phyloP scores from a whole-genome alignment of 202 grass and related monocot species.

The Setaria viridis region DNA sequence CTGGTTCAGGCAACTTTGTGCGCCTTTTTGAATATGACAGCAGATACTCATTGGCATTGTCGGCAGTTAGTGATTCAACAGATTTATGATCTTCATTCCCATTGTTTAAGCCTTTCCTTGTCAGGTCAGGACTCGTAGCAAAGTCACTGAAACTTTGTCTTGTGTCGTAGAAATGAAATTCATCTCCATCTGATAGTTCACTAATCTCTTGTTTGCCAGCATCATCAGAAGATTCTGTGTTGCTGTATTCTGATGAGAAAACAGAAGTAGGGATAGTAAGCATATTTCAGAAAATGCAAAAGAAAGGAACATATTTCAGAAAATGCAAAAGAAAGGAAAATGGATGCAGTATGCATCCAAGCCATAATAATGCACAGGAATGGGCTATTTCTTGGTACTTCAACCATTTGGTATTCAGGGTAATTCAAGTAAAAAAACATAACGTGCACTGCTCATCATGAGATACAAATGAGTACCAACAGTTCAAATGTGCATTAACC shows the following conservation, averaged over 20 bases:
- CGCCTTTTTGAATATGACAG: constrained; percentile 54
- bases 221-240: constrained; percentile 78
- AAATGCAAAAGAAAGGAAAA: constrained; percentile 32
- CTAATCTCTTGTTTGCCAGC: constrained; percentile 65
- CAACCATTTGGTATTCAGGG: constrained; percentile 22
- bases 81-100: constrained; percentile 36
- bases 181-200: constrained; percentile 62
- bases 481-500: constrained; percentile 13
- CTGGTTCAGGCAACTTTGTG: constrained; percentile 65
- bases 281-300: constrained; percentile 19
- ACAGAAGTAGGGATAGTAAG: constrained; percentile 25
- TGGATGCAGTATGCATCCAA: not conserved
- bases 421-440: constrained; percentile 7
- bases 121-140: constrained; percentile 40
- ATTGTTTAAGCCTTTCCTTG: constrained; percentile 49
- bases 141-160: constrained; percentile 67
- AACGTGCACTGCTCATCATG: not conserved
- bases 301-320: not conserved
- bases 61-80: constrained; percentile 39
- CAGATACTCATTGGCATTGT: constrained; percentile 35
- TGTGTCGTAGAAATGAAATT: constrained; percentile 79
- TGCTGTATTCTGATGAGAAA: constrained; percentile 75
- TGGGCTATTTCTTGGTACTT: constrained; percentile 14
- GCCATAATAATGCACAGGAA: not conserved
- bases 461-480: constrained; percentile 10